Conservation (phyloP, 805 yeast genomes). For the Ogataea sp. region DNA sequence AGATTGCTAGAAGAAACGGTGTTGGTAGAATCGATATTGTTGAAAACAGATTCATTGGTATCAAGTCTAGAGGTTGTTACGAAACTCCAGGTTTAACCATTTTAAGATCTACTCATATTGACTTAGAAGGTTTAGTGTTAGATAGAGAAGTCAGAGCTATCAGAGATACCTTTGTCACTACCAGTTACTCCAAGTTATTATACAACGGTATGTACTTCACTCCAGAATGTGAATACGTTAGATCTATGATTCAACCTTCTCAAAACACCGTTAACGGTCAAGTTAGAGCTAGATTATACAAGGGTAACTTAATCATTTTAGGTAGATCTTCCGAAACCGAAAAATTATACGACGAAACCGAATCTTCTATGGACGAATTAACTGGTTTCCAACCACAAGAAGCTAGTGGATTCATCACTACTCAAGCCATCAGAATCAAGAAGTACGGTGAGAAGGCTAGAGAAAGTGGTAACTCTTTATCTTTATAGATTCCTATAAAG, state of each 20-base stretch:
- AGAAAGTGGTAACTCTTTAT: constrained; percentile 55
- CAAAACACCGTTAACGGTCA: constrained; percentile 94
- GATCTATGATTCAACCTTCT: constrained; percentile 90
- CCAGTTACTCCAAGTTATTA: constrained; percentile 79
- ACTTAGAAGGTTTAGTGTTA: constrained; percentile 91
- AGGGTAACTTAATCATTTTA: constrained; percentile 75
- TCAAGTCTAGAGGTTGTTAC: constrained; percentile 98
- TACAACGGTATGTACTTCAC: constrained; percentile 98
- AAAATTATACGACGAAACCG: constrained; percentile 95
- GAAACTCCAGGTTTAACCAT: constrained; percentile 98
- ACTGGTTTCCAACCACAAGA: constrained; percentile 97
- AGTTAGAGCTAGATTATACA: constrained; percentile 89
- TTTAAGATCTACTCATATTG: constrained; percentile 90
- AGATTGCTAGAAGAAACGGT: constrained; percentile 97
- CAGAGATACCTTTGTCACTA: constrained; percentile 94
- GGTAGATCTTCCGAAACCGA: constrained; percentile 96
- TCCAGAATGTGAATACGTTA: constrained; percentile 95
- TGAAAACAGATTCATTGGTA: constrained; percentile 97
- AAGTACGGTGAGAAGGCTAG: constrained; percentile 95
- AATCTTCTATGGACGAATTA: constrained; percentile 98
- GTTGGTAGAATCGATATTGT: constrained; percentile 99
- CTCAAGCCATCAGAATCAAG: constrained; percentile 96
- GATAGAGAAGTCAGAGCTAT: constrained; percentile 97
- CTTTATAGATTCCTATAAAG: too few relatives aligned
- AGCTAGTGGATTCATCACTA: constrained; percentile 95